Evolutionary conservation across 2,329 filamentous ascomycete species (phyloP), one percentile per base, ranked within the genome.

Genomic region (Aspergillus spinulosporus): DNA sequence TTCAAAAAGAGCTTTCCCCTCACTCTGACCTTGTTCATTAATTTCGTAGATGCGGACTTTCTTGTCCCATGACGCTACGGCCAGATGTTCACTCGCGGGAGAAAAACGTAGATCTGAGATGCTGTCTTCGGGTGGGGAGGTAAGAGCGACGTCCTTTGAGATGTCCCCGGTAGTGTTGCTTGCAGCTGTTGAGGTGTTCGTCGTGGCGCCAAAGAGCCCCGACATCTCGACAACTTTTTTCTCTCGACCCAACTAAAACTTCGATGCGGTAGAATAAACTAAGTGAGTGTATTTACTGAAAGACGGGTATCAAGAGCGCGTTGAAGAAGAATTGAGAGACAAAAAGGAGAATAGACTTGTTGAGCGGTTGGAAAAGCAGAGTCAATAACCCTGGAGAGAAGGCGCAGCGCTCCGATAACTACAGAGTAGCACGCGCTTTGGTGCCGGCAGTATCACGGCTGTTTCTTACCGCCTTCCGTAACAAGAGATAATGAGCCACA

Each of bases 31-130:
- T 63, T 85, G 85, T 55, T 76, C 77, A 62, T 88, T 85, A 71
- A 99, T 91, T 74, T 97, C 91, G 78, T 97, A 99, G 71, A 99
- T 93, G 69, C 92, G 88, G 61, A 97, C 91, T 74, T 96, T 96
- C 80, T 95, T 96, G 77, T 99, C 94, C 94, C 94, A 99, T 66
- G 91, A 96, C 47, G 91, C 81, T 36, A 97, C 90, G 26, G 93
- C 92, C 14, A 99, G 82, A 71, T 95, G 89, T 67, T 97, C 91
- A 63, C 78, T 83, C 52, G 81, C 81, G 1, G 88, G 85, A 11
- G 88, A 92, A 78, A 97, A 99, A 48, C 85, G 80, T 58, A 99
- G 82, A 70, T 92, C 90, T 36, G 92, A 92, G 68, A 97, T 88
- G 74, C 89, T 90, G 76, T 99, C 94, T 64, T 90, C 87, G 26